A percentile compares a stretch with the other conserved stretches of the same genome.
Evolutionary conservation across 1,284 basidiomycete genomes (phyloP).

Genomic region (Apiotrichum brassicae): DNA sequence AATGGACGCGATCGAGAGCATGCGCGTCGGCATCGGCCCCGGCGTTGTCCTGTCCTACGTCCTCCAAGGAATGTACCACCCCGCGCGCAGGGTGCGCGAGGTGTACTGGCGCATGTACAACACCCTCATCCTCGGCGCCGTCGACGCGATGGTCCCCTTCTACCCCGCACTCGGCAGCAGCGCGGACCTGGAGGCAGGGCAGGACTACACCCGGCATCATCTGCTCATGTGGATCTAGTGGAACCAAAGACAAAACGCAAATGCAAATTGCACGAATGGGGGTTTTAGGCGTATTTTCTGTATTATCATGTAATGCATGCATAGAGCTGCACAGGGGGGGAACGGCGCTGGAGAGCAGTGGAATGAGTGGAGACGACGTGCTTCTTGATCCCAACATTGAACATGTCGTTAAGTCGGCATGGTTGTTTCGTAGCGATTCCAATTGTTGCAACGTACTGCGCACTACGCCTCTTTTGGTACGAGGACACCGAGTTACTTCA

Average conservation of each 20-base stretch:
- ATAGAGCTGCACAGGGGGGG: background rate
- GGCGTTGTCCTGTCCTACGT: conserved; percentile 74
- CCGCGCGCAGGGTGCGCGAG: conserved; percentile 92
- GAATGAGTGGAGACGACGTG: no score
- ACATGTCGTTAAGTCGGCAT: no score
- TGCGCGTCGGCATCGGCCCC: conserved; percentile 91
- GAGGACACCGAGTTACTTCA: no score
- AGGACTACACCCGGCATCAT: conserved; percentile 77
- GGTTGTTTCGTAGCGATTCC: no score
- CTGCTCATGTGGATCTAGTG: conserved; percentile 54
- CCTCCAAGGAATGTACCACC: conserved; percentile 90
- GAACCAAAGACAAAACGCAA: no score
- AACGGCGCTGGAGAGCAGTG: no score
- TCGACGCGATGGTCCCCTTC: conserved; percentile 87
- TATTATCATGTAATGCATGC: conserved; percentile 1
- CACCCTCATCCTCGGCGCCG: conserved; percentile 75
- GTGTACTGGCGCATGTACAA: conserved; percentile 90
- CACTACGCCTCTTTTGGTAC: no score
- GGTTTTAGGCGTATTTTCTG: background rate
- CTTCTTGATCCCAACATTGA: no score
- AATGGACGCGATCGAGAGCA: conserved; percentile 93
- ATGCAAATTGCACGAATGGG: no score
- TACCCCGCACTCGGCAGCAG: conserved; percentile 84
- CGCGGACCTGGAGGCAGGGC: conserved; percentile 66
- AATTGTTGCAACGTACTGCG: no score